Percentiles rank a stretch among this genome's conserved stretches.
These are phyloP conservation scores for Cubamyces sp. DNA, from an alignment of 768 basidiomycete species.

Conservation along the genomic window DNA sequence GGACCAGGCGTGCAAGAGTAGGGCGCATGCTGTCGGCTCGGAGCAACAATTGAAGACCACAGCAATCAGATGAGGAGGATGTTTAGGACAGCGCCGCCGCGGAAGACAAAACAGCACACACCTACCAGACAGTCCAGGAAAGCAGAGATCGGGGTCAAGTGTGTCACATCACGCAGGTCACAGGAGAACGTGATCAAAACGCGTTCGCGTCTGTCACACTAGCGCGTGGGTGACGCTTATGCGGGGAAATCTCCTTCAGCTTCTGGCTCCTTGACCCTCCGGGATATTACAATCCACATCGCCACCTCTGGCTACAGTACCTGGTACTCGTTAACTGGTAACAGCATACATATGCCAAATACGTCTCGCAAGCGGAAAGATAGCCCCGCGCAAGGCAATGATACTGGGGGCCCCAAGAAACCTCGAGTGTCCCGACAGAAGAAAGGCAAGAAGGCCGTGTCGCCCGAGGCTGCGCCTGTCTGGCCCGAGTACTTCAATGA, in stretches of 20 bases:
- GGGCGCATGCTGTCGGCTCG: slow-evolving; percentile 35
- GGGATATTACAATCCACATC: background rate
- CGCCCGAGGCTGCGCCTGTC: background rate
- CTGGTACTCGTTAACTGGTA: background rate
- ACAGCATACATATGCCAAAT: slow-evolving; percentile 5
- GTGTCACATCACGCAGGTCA: slow-evolving; percentile 6
- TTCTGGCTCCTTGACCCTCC: background rate
- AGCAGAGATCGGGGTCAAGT: background rate
- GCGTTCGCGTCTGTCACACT: slow-evolving; percentile 1
- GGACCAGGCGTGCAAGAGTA: slow-evolving; percentile 39
- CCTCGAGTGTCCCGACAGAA: slow-evolving; percentile 14
- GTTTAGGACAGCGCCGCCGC: background rate
- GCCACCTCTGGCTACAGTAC: background rate
- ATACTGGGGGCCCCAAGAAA: slow-evolving; percentile 24
- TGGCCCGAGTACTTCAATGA: slow-evolving; percentile 36
- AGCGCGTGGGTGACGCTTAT: background rate
- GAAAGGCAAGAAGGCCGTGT: slow-evolving; percentile 13
- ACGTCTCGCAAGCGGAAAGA: slow-evolving; percentile 15
- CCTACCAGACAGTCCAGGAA: background rate
- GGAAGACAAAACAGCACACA: slow-evolving; percentile 3
- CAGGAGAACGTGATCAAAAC: slow-evolving; percentile 4
- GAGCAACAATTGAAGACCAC: background rate
- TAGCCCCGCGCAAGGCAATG: background rate
- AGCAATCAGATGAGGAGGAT: background rate
- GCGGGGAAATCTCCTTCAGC: background rate